phyloP scores from a whole-genome alignment of 2,329 filamentous ascomycete species.

The Fragosphaeria purpurea region DNA sequence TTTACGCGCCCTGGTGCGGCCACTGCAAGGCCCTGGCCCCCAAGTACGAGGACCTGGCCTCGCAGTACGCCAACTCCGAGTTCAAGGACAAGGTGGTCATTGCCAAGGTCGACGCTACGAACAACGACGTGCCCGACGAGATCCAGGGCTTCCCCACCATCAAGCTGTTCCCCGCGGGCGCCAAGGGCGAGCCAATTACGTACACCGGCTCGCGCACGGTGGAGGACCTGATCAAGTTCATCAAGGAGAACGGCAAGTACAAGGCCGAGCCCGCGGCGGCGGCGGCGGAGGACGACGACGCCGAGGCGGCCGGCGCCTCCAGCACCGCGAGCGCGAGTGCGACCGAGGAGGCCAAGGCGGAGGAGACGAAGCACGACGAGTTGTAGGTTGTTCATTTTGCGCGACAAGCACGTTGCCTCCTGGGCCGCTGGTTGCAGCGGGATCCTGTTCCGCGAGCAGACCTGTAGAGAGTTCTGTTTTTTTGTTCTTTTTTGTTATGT shows the following conservation, averaged over 20 bases:
- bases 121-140: conserved; percentile 94
- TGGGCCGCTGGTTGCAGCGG: not conserved
- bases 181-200: conserved; percentile 74
- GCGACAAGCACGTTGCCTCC: not conserved
- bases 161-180: conserved; percentile 89
- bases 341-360: conserved; percentile 28
- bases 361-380: conserved; percentile 58
- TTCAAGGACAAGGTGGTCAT: conserved; percentile 79
- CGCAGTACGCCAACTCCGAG: conserved; percentile 65
- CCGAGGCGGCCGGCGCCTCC: conserved; percentile 41
- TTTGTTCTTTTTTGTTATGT: no score
- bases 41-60: conserved; percentile 87
- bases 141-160: conserved; percentile 98
- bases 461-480: no score
- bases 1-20: conserved; percentile 98
- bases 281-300: conserved; percentile 42
- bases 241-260: conserved; percentile 92
- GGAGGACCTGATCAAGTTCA: conserved; percentile 84
- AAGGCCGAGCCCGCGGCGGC: conserved; percentile 54
- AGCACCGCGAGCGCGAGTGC: conserved; percentile 33
- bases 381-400: conserved; percentile 40
- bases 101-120: conserved; percentile 94
- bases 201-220: conserved; percentile 83
- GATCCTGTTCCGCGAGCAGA: no score
- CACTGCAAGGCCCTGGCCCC: conserved; percentile 99